A percentile compares a stretch with the other conserved stretches of the same genome.
Evolutionary conservation across 2,329 filamentous ascomycete genomes (phyloP).

Genomic region (Nothophoma quercina): DNA sequence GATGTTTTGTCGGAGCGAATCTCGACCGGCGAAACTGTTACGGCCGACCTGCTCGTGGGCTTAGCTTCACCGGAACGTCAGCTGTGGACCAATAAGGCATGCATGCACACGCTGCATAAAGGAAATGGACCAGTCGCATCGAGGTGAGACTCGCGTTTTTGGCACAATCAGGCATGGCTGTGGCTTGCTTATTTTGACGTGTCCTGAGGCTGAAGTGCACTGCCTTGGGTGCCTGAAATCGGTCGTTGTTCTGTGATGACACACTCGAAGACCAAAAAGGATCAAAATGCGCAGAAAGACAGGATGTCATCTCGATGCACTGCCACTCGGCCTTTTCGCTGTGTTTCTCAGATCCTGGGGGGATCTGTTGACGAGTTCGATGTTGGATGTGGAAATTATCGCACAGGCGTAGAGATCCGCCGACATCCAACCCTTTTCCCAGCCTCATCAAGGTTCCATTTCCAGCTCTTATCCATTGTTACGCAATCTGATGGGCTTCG

Average conservation of each 20-base stretch:
- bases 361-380: too few species aligned
- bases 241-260: background rate
- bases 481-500: too few species aligned
- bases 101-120: background rate
- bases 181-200: constrained; percentile 14
- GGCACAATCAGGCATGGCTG: constrained; percentile 6
- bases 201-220: constrained; percentile 20
- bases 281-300: background rate
- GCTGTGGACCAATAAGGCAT: background rate
- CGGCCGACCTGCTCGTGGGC: constrained; percentile 1
- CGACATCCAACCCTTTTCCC: background rate
- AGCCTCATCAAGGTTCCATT: background rate
- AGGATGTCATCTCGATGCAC: too few species aligned
- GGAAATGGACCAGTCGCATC: background rate
- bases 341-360: background rate
- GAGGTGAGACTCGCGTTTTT: background rate
- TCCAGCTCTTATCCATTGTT: background rate
- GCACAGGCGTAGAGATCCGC: background rate
- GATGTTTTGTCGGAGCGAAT: background rate
- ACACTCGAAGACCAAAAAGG: background rate
- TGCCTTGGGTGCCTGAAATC: constrained; percentile 13
- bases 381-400: background rate
- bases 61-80: constrained; percentile 12
- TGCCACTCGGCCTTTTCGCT: background rate
- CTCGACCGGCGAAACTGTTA: constrained; percentile 2